These are phyloP conservation scores for Penicillium herquei DNA, from an alignment of 495 filamentous ascomycete genomes.

Conservation along the genomic window DNA sequence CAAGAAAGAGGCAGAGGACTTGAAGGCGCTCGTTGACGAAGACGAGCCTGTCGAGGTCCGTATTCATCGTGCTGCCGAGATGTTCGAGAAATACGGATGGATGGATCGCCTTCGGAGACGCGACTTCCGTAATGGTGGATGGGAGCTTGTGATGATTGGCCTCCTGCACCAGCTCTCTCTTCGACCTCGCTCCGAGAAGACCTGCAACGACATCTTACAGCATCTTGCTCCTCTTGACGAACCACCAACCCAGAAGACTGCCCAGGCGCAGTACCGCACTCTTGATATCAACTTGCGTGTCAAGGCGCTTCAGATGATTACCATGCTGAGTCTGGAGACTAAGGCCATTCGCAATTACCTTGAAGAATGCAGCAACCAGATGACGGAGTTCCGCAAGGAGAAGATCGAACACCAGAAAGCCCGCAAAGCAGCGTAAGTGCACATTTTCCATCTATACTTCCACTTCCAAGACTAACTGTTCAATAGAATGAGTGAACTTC, in stretches of 20 bases:
- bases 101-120: constrained; percentile 77
- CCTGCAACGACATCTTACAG: constrained; percentile 74
- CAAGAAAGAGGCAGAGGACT: constrained; percentile 68
- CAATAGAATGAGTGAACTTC: constrained; percentile 75
- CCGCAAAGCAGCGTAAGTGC: constrained; percentile 76
- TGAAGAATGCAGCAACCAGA: constrained; percentile 83
- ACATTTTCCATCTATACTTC: neutral
- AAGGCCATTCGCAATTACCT: constrained; percentile 82
- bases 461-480: constrained; percentile 3
- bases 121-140: constrained; percentile 86
- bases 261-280: constrained; percentile 63
- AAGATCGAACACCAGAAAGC: constrained; percentile 89
- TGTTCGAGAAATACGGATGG: constrained; percentile 69
- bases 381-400: constrained; percentile 91
- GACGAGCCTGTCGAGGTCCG: constrained; percentile 35
- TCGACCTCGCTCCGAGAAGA: constrained; percentile 62
- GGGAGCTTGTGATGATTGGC: constrained; percentile 87
- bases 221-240: constrained; percentile 74
- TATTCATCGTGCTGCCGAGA: constrained; percentile 76
- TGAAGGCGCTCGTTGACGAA: constrained; percentile 50
- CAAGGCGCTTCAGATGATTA: constrained; percentile 78
- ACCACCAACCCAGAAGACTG: constrained; percentile 71
- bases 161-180: constrained; percentile 81
- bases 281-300: constrained; percentile 83
- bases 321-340: constrained; percentile 82